Conservation (phyloP, 257 asterid genomes). For the Marsdenia floribunda region DNA sequence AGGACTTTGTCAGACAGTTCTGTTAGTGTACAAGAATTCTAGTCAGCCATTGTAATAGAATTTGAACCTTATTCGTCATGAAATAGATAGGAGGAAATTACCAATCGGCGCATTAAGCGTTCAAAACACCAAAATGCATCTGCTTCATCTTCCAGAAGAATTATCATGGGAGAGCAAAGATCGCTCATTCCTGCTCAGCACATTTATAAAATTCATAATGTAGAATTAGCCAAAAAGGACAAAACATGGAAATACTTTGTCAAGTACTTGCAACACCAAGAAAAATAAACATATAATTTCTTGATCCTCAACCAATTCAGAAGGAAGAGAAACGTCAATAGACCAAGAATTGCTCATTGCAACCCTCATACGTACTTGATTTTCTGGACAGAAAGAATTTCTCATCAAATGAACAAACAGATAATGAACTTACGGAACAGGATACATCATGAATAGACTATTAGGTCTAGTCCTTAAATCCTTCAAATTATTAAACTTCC, state of each 20-base stretch:
- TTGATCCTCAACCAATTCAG: background rate
- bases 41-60: background rate
- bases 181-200: conserved; percentile 89
- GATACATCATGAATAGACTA: background rate
- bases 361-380: background rate
- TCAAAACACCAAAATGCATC: conserved; percentile 99
- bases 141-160: conserved; percentile 84
- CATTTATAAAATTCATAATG: conserved; percentile 16
- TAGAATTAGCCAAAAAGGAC: background rate
- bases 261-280: background rate
- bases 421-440: background rate
- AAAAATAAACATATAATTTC: background rate
- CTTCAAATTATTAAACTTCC: background rate
- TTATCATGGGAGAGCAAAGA: conserved; percentile 92
- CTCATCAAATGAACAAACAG: background rate
- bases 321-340: background rate
- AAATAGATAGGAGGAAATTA: conserved; percentile 17
- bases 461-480: background rate
- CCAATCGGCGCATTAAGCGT: conserved; percentile 85
- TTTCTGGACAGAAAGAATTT: background rate
- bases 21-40: background rate
- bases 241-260: background rate
- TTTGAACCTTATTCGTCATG: background rate
- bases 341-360: background rate
- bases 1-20: background rate